A percentile compares a stretch with the other conserved stretches of the same genome.
Evolutionary conservation across 495 filamentous ascomycete species (phyloP).

Genomic region (Penicillium parvum): DNA sequence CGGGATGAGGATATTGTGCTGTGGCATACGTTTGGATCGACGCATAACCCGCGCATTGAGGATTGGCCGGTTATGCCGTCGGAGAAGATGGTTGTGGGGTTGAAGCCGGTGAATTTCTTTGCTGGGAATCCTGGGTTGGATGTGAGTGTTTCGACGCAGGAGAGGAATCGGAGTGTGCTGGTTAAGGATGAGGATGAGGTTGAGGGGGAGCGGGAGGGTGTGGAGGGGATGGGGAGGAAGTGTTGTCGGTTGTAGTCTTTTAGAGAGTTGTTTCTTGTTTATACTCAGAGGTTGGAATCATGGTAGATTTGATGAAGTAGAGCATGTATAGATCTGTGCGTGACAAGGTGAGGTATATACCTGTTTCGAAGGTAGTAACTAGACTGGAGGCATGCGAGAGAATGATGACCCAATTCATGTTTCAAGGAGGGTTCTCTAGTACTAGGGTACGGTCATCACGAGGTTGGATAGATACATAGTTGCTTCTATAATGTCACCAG

Average conservation of each 20-base stretch:
- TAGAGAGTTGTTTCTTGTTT: background rate
- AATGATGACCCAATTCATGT: too few relatives aligned
- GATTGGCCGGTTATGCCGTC: slow-evolving; percentile 63
- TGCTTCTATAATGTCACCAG: too few relatives aligned
- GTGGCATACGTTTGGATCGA: slow-evolving; percentile 56
- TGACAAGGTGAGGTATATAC: too few relatives aligned
- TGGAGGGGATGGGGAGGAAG: background rate
- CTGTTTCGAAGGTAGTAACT: too few relatives aligned
- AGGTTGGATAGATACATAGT: too few relatives aligned
- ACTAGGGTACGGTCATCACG: too few relatives aligned
- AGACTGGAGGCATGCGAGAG: too few relatives aligned
- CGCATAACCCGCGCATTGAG: slow-evolving; percentile 55
- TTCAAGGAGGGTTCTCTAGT: too few relatives aligned
- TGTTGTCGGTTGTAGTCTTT: background rate
- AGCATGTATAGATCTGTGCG: too few relatives aligned
- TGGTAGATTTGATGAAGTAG: too few relatives aligned
- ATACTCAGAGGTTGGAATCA: too few relatives aligned
- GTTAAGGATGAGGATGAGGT: slow-evolving; percentile 6
- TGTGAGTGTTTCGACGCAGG: slow-evolving; percentile 30
- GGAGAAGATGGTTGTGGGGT: slow-evolving; percentile 42
- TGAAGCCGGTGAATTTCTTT: slow-evolving; percentile 74
- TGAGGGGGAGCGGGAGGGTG: too few relatives aligned
- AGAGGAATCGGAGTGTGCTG: slow-evolving; percentile 28
- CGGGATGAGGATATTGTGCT: slow-evolving; percentile 46
- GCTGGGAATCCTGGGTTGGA: slow-evolving; percentile 57